Base-by-base conservation (phyloP, 2,329 filamentous ascomycete genomes). In the Arthrinium phaeospermum region DNA sequence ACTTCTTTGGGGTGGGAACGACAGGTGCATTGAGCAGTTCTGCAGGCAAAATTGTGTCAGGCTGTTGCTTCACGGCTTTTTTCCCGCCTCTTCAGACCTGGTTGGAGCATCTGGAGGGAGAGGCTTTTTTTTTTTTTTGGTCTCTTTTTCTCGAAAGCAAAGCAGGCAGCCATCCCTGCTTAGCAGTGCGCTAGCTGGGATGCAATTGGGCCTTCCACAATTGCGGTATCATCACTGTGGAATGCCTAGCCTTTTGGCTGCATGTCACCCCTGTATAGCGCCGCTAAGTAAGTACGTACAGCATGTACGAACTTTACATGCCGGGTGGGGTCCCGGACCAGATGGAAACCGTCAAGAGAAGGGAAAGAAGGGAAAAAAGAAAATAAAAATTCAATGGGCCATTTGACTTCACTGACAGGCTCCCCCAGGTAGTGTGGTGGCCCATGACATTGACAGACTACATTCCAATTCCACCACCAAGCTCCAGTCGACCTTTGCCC, bases 391-490 rank as follows among this genome's bases (percentile, higher is more conserved):
- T 37, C 57, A 64, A 64, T 64, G 57, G 57, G 19, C 57, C 57
- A 64, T 64, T 64, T 64, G 34, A 64, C 57, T 41, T 64, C 34
- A 64, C 57, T 64, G 57, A 64, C 57, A 64, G 57, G 57, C 57
- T 64, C 34, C 57, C 57, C 57, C 57, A 41, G 37, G 37, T 41
- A 41, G 37, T 41, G 37, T 41, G 37, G 37, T 41, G 37, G 37
- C 37, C 37, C 37, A 41, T 41, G 37, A 41, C 8, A 1, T 41
- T 41, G 8, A 41, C 37, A 41, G 37, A 41, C 37, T 41, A 41
- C 10, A 41, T 41, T 41, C 37, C 37, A 8, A 41, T 41, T 41
- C 10, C 37, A 41, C 37, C 37, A 41, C 37, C 37, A 41, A 41
- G 10, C 37, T 41, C 10, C 37, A 41, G 37, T 41, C 37, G 10